A percentile compares a stretch with the other conserved stretches of the same genome.
phyloP scores from a whole-genome alignment of 345 rosid genomes.

The Eutrema yunnanense region DNA sequence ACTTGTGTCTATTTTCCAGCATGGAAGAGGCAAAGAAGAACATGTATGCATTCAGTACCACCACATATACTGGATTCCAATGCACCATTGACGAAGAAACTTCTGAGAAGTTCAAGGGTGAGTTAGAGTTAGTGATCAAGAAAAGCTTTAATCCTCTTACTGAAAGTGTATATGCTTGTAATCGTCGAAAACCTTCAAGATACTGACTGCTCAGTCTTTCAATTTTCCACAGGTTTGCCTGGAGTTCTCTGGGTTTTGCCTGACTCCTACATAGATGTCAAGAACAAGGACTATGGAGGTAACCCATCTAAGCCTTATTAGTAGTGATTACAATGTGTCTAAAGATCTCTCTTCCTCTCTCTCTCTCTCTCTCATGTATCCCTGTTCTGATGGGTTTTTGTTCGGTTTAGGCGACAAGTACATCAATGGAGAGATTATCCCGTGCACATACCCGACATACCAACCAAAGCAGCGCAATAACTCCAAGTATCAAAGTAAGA shows the following conservation, averaged over 20 bases:
- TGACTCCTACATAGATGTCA: slow-evolving; percentile 91
- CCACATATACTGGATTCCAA: slow-evolving; percentile 92
- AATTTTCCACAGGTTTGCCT: slow-evolving; percentile 66
- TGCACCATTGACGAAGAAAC: slow-evolving; percentile 82
- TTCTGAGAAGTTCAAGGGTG: slow-evolving; percentile 90
- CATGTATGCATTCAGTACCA: slow-evolving; percentile 92
- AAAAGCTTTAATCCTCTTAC: background rate
- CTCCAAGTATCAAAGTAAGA: slow-evolving; percentile 52
- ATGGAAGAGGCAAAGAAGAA: slow-evolving; percentile 98
- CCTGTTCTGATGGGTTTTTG: slow-evolving; percentile 2
- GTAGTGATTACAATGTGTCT: background rate
- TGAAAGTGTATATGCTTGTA: background rate
- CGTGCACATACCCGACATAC: slow-evolving; percentile 87
- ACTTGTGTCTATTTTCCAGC: slow-evolving; percentile 31
- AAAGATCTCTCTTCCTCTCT: background rate
- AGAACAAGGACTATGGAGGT: slow-evolving; percentile 99
- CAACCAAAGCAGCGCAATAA: slow-evolving; percentile 73
- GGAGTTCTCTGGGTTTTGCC: slow-evolving; percentile 98
- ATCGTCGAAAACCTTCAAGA: background rate
- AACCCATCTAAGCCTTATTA: background rate
- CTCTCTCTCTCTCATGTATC: background rate
- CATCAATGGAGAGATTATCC: slow-evolving; percentile 87
- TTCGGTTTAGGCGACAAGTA: slow-evolving; percentile 71
- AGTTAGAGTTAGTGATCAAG: slow-evolving; percentile 38
- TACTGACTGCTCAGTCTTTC: background rate